Conservation (phyloP, 371 early-diverging fungal species). For the Mortierella sp. region DNA sequence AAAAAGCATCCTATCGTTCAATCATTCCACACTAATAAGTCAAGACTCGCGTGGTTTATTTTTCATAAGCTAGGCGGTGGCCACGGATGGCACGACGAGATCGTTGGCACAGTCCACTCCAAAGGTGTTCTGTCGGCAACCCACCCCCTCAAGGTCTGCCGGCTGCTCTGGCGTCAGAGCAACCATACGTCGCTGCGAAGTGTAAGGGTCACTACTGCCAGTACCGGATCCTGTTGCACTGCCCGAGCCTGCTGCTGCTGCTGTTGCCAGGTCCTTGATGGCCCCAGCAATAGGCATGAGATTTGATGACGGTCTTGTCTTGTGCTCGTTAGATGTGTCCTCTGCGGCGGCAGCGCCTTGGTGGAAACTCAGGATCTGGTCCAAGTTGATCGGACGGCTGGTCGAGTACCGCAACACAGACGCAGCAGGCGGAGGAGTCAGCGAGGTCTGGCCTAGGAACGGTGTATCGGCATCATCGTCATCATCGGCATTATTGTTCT, state of each 20-base stretch:
- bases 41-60: background rate
- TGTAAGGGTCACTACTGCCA: background rate
- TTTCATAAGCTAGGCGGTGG: no score
- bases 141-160: constrained; percentile 21
- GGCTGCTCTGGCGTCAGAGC: constrained; percentile 17
- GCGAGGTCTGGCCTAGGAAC: constrained; percentile 9
- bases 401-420: constrained; percentile 30
- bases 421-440: constrained; percentile 33
- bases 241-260: background rate
- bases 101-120: background rate
- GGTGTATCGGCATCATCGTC: constrained; percentile 20
- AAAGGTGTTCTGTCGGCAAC: constrained; percentile 6
- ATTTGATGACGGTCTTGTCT: constrained; percentile 23
- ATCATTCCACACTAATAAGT: background rate
- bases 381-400: background rate
- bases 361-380: background rate
- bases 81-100: background rate
- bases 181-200: constrained; percentile 4
- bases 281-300: constrained; percentile 14
- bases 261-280: constrained; percentile 5
- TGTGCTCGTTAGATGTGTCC: background rate
- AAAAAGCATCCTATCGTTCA: background rate
- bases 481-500: background rate
- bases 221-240: background rate
- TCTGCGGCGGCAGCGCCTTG: background rate